Conservation (phyloP, 129 eudicot genomes). For the Erigeron canadensis region DNA sequence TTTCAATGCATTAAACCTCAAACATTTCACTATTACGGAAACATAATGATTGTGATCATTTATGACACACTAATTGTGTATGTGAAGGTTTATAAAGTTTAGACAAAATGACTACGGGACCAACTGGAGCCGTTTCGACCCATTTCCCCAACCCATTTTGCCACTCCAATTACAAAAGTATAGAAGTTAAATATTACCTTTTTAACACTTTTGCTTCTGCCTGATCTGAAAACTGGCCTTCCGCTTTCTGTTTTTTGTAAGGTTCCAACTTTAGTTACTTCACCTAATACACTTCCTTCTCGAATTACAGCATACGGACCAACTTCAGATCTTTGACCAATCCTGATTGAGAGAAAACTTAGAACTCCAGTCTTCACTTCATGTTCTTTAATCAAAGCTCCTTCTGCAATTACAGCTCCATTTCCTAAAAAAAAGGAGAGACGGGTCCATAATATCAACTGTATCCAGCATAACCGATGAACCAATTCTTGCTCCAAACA, state of each 20-base stretch:
- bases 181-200: conserved; percentile 33
- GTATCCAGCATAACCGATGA: conserved; percentile 79
- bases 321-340: conserved; percentile 57
- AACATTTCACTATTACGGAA: background rate
- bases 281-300: conserved; percentile 63
- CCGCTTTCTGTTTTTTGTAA: conserved; percentile 57
- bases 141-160: background rate
- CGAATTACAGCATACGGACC: conserved; percentile 87
- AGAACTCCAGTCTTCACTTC: conserved; percentile 74
- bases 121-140: background rate
- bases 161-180: background rate
- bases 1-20: background rate
- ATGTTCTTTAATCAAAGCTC: conserved; percentile 71
- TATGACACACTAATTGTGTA: background rate
- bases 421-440: conserved; percentile 77
- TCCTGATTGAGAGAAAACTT: conserved; percentile 66
- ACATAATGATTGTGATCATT: background rate
- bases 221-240: conserved; percentile 43
- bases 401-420: conserved; percentile 75
- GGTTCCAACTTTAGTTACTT: conserved; percentile 57
- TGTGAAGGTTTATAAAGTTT: background rate
- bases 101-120: background rate
- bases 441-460: conserved; percentile 72
- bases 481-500: conserved; percentile 79
- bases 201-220: conserved; percentile 28